Evolutionary conservation across 495 filamentous ascomycete species (phyloP), one percentile per base, ranked within the genome.

Genomic region (Immersiella caudata): DNA sequence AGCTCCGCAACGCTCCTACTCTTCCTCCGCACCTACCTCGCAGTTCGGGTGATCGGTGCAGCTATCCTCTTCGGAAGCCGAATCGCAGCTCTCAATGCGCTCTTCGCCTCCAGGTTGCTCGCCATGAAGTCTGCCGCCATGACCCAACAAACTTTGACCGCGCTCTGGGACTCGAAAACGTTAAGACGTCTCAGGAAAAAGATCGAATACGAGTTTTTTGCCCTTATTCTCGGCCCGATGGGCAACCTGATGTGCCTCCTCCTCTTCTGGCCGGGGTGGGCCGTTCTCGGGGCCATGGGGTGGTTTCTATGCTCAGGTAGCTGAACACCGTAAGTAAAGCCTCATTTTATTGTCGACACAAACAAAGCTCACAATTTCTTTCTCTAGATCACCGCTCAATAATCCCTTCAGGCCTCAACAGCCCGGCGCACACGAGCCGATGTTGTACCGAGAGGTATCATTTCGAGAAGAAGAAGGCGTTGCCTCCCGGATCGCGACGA

Each of bases 391-490:
- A 29, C 36, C 20, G n/a, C 29, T n/a, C 0, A 22, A 18, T 26
- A 18, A 27, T 27, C 8, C 26, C 26, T 21, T 16, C 12, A 29
- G 24, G 18, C 14, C 26, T 51, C 55, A 20, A 36, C 51, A 20
- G 55, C 36, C 27, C 55, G 46, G 29, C 63, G 6, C 52, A 46
- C 64, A 24, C 29, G 18, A 11, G 25, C 6, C 52, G 46, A 46
- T 27, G 40, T 21, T 22, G 8, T 50, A 25, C 24, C 20, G 36
- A 25, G 27, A 25, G 27, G 1, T 25, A 52, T 72, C 62, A 76
- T 64, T 70, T 75, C 61, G 85, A 89, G 72, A 96, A 97, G 83
- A 99, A 99, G 76, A 97, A 97, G 3, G 91, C 85, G 79, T 99
- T 99, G 14, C 95, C 94, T 24, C 89, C 89, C 3, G 86, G 83